Evolutionary conservation across 257 asterid genomes (phyloP), one percentile per base, ranked within the genome.

Genomic region (Ajuga chamaepitys): DNA sequence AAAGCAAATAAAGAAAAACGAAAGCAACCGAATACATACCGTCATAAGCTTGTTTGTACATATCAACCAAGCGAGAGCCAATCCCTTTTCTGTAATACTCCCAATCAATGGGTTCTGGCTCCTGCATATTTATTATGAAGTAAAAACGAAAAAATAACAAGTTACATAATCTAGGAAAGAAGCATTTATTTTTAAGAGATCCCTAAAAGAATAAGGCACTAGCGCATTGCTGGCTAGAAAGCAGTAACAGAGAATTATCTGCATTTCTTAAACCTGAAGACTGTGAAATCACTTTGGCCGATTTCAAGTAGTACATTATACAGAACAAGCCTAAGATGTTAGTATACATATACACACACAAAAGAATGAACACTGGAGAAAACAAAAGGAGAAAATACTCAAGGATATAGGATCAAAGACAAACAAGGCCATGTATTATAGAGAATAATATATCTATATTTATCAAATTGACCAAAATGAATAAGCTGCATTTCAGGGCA

Each of bases 91-190:
- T 83, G 83, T 91, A 91, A 51, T 82, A 85, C 38, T 86, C 98
- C 98, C 98, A 91, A 76, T 91, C 88, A 67, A 91, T 68, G 47
- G 98, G 95, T 70, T 88, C 92, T n/a, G 98, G 95, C 73, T 91
- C 95, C 98, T 91, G 82, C 75, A 77, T 24, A 21, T 40, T 50
- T 30, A 2, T 9, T n/a, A 4, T 5, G 1, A 57, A 25, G 37
- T 30, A 2, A 28, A 28, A 28, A 2, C 5, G 5, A 58, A 14
- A 47, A 11, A 26, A 44, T 48, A 61, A n/a, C n/a, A n/a, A 76
- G 41, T 44, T 42, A 40, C 10, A 24, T 21, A 38, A 64, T 46
- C 26, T 44, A 37, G 18, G 16, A 7, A 13, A 32, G 1, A 25
- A 7, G 55, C 25, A 46, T 28, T 30, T 55, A 34, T 6, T 2